phyloP scores from a whole-genome alignment of 805 yeast species.

The Suhomyces vadensis region DNA sequence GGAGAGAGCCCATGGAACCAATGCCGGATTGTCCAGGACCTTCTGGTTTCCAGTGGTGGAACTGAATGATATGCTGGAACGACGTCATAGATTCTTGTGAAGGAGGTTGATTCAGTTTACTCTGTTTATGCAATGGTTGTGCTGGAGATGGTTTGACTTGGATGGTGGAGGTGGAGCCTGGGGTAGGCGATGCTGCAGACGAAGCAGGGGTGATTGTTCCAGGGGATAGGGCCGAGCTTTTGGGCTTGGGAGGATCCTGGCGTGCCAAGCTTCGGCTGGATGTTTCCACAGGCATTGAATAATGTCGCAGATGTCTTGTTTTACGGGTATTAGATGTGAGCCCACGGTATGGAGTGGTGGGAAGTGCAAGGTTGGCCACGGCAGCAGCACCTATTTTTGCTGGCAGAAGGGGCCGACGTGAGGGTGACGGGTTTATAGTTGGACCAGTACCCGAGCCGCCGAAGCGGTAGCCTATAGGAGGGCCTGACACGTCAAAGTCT shows the following conservation, averaged over 20 bases:
- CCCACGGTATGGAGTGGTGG: constrained; percentile 35
- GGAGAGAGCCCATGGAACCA: constrained; percentile 10
- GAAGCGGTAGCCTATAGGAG: constrained; percentile 38
- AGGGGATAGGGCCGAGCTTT: background rate
- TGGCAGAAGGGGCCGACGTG: constrained; percentile 56
- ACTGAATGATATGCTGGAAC: constrained; percentile 53
- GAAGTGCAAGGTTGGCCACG: constrained; percentile 50
- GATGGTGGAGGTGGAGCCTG: constrained; percentile 34
- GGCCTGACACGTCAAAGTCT: constrained; percentile 18
- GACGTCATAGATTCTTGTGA: constrained; percentile 47
- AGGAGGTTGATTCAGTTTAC: constrained; percentile 31
- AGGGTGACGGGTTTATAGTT: constrained; percentile 6
- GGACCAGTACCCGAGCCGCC: constrained; percentile 27
- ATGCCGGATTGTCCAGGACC: constrained; percentile 23
- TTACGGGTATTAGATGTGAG: constrained; percentile 14
- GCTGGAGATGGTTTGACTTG: constrained; percentile 46
- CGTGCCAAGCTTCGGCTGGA: background rate
- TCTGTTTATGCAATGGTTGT: constrained; percentile 39
- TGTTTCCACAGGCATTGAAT: constrained; percentile 41
- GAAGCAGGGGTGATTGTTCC: constrained; percentile 1
- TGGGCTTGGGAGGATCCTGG: background rate
- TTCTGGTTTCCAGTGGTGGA: constrained; percentile 59
- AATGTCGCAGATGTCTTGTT: constrained; percentile 40
- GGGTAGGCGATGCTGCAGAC: constrained; percentile 14
- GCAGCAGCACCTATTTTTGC: constrained; percentile 75